A percentile compares a stretch with the other conserved stretches of the same genome.
These are phyloP conservation scores for Apostasia ramifera DNA, from an alignment of 106 monocot genomes.

Conservation along the genomic window DNA sequence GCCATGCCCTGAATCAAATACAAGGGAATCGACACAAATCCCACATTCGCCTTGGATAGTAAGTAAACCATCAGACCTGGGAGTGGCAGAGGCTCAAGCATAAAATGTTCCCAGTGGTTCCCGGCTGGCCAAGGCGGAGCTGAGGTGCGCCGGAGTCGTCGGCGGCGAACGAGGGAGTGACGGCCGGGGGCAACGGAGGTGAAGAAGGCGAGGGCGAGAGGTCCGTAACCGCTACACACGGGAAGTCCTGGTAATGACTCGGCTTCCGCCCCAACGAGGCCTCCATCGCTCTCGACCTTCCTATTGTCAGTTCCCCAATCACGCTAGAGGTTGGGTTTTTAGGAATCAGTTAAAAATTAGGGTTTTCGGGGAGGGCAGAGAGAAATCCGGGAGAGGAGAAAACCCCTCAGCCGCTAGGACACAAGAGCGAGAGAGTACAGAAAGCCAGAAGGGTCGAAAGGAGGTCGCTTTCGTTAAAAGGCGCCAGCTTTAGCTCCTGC, in stretches of 20 bases:
- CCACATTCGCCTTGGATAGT: neutral
- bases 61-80: conserved; percentile 20
- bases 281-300: conserved; percentile 19
- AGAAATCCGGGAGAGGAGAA: neutral
- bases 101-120: conserved; percentile 1
- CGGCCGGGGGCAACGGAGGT: conserved; percentile 1
- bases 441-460: neutral
- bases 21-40: neutral
- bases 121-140: conserved; percentile 13
- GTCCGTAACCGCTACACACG: conserved; percentile 27
- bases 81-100: conserved; percentile 13
- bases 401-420: neutral
- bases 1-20: neutral
- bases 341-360: conserved; percentile 7
- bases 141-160: conserved; percentile 18
- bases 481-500: too few species aligned
- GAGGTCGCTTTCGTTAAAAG: neutral
- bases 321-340: conserved; percentile 8
- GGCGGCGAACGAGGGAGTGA: conserved; percentile 12
- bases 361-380: conserved; percentile 7
- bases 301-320: neutral
- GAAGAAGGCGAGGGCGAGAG: conserved; percentile 22
- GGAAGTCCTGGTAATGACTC: conserved; percentile 18
- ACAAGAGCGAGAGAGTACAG: neutral
- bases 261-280: conserved; percentile 3